These are phyloP conservation scores for Penicillium coffeae DNA, from an alignment of 495 filamentous ascomycete species.

Conservation along the genomic window DNA sequence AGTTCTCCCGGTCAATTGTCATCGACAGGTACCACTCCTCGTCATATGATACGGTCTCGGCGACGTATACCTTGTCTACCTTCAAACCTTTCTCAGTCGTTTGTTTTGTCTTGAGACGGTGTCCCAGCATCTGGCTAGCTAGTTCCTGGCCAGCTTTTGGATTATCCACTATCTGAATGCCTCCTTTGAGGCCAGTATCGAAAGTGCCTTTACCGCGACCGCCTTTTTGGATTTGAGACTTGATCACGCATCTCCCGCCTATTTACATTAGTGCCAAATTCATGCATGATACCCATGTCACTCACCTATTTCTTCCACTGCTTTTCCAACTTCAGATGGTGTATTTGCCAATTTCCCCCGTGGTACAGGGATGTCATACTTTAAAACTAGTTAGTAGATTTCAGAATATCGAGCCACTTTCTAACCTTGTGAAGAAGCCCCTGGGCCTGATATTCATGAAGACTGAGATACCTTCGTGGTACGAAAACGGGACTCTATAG, in stretches of 20 bases:
- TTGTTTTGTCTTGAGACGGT: constrained; percentile 30
- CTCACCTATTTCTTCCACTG: constrained; percentile 24
- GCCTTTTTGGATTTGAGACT: constrained; percentile 31
- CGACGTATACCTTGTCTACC: constrained; percentile 34
- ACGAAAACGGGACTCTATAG: too few relatives aligned
- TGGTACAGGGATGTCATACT: constrained; percentile 31
- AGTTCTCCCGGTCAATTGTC: constrained; percentile 29
- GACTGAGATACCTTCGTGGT: too few relatives aligned
- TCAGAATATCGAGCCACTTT: too few relatives aligned
- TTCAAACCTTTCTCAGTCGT: constrained; percentile 25
- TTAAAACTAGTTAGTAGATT: too few relatives aligned
- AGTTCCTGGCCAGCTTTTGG: constrained; percentile 10
- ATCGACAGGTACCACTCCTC: constrained; percentile 34
- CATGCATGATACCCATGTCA: background rate
- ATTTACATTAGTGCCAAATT: background rate
- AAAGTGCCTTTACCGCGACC: constrained; percentile 31
- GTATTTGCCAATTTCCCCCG: constrained; percentile 20
- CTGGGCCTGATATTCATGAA: too few relatives aligned
- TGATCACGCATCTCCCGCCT: constrained; percentile 30
- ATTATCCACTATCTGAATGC: constrained; percentile 24
- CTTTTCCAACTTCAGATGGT: constrained; percentile 20
- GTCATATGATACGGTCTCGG: constrained; percentile 22
- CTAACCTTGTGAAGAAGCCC: too few relatives aligned
- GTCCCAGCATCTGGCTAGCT: constrained; percentile 32
- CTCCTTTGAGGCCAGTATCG: constrained; percentile 28